phyloP scores from a whole-genome alignment of 169 alveolate genomes.

The Eimeria zaria region DNA sequence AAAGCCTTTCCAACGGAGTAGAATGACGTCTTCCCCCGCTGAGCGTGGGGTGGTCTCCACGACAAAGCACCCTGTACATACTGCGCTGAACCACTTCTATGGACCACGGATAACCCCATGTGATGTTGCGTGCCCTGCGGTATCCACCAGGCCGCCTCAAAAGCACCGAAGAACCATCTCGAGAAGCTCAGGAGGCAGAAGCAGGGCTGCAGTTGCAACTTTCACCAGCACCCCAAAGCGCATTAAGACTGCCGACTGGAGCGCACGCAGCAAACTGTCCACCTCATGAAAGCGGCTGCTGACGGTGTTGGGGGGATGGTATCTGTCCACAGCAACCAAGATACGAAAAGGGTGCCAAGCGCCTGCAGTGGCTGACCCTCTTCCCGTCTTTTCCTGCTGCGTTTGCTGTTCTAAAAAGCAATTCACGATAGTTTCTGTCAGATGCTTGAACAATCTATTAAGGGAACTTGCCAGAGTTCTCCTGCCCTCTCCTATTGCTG shows the following conservation, averaged over 20 bases:
- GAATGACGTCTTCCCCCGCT: background rate
- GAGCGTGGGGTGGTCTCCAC: slow-evolving; percentile 64
- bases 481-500: slow-evolving; percentile 48
- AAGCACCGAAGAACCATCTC: background rate
- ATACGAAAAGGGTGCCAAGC: slow-evolving; percentile 48
- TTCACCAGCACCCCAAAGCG: slow-evolving; percentile 24
- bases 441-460: background rate
- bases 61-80: slow-evolving; percentile 62
- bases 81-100: slow-evolving; percentile 27
- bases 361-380: background rate
- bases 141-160: background rate
- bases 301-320: slow-evolving; percentile 68
- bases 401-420: too few species aligned
- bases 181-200: slow-evolving; percentile 62
- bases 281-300: slow-evolving; percentile 45
- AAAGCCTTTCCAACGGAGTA: background rate
- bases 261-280: background rate
- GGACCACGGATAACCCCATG: slow-evolving; percentile 68
- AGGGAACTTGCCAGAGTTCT: background rate
- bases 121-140: background rate
- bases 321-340: slow-evolving; percentile 29
- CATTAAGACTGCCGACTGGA: slow-evolving; percentile 11
- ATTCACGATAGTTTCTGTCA: background rate
- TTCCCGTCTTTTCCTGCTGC: background rate
- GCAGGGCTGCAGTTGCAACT: slow-evolving; percentile 63